Evolutionary conservation across 345 rosid genomes (phyloP).

Genomic region (Stellera chamaejasme): DNA sequence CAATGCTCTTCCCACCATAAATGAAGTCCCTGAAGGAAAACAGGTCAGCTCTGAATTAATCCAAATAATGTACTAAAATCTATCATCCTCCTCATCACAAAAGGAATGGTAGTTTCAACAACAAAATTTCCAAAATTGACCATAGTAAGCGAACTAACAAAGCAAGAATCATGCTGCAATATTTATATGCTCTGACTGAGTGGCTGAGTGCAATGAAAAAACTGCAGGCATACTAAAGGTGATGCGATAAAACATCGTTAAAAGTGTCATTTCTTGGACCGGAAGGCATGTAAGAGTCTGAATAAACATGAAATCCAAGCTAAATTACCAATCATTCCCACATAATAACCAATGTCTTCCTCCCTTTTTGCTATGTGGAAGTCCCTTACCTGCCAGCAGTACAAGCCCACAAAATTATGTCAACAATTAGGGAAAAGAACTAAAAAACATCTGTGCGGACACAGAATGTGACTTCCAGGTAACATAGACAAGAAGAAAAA

Average conservation of each 20-base stretch:
- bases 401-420: background rate
- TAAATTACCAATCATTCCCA: constrained; percentile 51
- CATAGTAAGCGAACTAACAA: background rate
- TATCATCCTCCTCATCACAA: too few species aligned
- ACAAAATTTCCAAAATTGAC: constrained; percentile 2
- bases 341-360: constrained; percentile 75
- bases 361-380: constrained; percentile 49
- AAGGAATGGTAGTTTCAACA: too few species aligned
- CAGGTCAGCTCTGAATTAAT: too few species aligned
- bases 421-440: too few species aligned
- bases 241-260: background rate
- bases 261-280: background rate
- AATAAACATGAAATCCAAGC: background rate
- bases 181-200: too few species aligned
- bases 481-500: too few species aligned
- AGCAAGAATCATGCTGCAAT: background rate
- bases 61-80: background rate
- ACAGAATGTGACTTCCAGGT: too few species aligned
- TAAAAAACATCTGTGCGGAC: too few species aligned
- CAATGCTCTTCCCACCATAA: constrained; percentile 81
- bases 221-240: background rate
- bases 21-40: constrained; percentile 50
- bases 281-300: background rate
- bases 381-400: constrained; percentile 43
- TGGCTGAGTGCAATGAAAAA: too few species aligned